Percentiles rank a stretch among this genome's conserved stretches.
phyloP scores from a whole-genome alignment of 192 early-diverging fungal genomes.

The Polychytrium aggregatum region DNA sequence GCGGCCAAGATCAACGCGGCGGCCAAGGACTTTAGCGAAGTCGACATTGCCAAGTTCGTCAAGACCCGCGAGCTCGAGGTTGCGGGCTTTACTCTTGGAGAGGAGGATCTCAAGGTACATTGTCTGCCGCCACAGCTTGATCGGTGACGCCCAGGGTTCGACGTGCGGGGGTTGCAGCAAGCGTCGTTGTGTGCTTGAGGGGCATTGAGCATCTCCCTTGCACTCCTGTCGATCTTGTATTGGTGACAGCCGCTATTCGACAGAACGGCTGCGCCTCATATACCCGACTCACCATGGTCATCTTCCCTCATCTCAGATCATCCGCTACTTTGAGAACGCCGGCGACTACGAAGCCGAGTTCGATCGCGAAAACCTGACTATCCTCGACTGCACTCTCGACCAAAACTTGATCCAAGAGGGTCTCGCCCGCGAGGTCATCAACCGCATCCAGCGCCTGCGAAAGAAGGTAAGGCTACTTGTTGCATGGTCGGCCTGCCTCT shows the following conservation, averaged over 20 bases:
- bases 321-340: constrained; percentile 72
- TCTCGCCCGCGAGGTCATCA: constrained; percentile 87
- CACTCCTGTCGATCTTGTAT: no score
- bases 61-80: constrained; percentile 53
- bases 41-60: constrained; percentile 75
- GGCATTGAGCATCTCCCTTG: no score
- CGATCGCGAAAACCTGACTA: constrained; percentile 73
- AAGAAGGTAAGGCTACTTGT: constrained; percentile 56
- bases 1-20: constrained; percentile 76
- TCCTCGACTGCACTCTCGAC: constrained; percentile 77
- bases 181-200: no score
- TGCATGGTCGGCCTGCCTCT: background rate
- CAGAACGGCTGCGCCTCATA: no score
- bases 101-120: constrained; percentile 78
- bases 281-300: no score
- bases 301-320: no score
- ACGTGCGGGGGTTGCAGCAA: no score
- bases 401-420: constrained; percentile 78
- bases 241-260: no score
- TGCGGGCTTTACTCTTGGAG: constrained; percentile 64
- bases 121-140: no score
- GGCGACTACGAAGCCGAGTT: constrained; percentile 62
- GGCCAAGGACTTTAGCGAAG: constrained; percentile 58
- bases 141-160: no score
- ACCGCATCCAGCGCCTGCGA: constrained; percentile 89